Evolutionary conservation across 1,284 basidiomycete genomes (phyloP), one percentile per base, ranked within the genome.

Genomic region (Ceratobasidium sp.): DNA sequence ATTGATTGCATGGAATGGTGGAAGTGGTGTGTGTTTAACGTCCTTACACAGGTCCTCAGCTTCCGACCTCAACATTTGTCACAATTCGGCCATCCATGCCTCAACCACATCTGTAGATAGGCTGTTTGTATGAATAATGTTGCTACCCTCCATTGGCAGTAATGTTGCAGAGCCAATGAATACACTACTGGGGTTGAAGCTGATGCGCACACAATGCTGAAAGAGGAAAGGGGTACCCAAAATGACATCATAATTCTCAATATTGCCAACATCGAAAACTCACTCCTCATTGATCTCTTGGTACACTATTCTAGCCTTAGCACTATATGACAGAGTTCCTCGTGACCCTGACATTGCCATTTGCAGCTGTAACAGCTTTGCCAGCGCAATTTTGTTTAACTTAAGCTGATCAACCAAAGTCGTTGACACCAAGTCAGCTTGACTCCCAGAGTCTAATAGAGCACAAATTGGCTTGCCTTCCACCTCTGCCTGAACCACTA

Each of bases 361-460:
- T 62, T 85, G 84, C 0, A 85, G 76, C 0, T 80, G 79, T 8
- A 85, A 68, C 0, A 81, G 84, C 22, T 83, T 84, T 0, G 66
- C 76, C 0, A 85, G 61, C 0, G 78, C 76, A 0, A 80, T 76
- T 0, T 74, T 52, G 11, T 75, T 68, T 0, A 85, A 6, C 0
- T 79, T 78, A 0, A 86, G 70, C 67, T 86, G 84, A 73, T 86
- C 83, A 0, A 80, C 85, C 0, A 86, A 37, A 1, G 77, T 83
- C 0, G 83, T 82, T 2, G 84, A 86, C 67, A 87, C 80, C 59
- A 87, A 85, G 61, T 87, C 85, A 0, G 82, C 82, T 1, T 86
- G 79, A 0, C 83, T 86, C 0, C 85, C 84, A 0, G 83, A 79
- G 56, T 86, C 83, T 0, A 87, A 29, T 7, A 87, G 69, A 0